These are phyloP conservation scores for Cutaneotrichosporon mucoides DNA, from an alignment of 1,284 basidiomycete species.

Conservation along the genomic window DNA sequence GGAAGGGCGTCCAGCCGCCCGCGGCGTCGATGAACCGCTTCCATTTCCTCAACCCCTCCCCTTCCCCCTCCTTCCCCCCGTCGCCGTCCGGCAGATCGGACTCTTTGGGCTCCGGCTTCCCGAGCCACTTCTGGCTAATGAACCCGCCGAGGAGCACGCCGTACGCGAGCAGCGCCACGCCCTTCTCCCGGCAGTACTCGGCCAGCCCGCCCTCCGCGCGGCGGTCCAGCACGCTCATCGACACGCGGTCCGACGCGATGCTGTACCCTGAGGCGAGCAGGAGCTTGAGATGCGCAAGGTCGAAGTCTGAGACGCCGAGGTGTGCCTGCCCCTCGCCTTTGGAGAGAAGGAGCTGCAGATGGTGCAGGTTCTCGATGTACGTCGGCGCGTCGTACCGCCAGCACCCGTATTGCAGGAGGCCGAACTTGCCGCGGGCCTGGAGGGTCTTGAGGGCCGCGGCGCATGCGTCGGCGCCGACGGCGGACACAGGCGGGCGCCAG, in stretches of 20 bases:
- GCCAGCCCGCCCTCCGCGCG: constrained; percentile 14
- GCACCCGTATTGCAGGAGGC: constrained; percentile 1
- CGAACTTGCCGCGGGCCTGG: not conserved
- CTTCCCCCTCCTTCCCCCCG: not conserved
- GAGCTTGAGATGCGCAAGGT: constrained; percentile 21
- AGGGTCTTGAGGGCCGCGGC: not conserved
- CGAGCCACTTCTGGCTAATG: constrained; percentile 17
- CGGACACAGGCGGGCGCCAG: too few species aligned
- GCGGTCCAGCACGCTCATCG: constrained; percentile 19
- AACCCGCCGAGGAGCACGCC: constrained; percentile 20
- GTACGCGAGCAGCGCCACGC: constrained; percentile 18
- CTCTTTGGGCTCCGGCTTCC: constrained; percentile 5
- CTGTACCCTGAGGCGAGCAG: constrained; percentile 12
- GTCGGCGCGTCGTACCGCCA: not conserved
- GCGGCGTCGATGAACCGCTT: constrained; percentile 20
- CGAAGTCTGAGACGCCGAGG: constrained; percentile 24
- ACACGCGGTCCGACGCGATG: constrained; percentile 18
- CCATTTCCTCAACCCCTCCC: constrained; percentile 6
- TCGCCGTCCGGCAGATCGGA: not conserved
- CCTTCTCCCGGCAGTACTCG: constrained; percentile 11
- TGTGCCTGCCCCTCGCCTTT: not conserved
- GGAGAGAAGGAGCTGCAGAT: not conserved
- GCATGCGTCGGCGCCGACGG: not conserved
- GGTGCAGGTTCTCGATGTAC: constrained; percentile 5
- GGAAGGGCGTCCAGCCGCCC: constrained; percentile 23